These are phyloP conservation scores for Scheffersomyces stipitis DNA, from an alignment of 805 yeast genomes.

Conservation along the genomic window DNA sequence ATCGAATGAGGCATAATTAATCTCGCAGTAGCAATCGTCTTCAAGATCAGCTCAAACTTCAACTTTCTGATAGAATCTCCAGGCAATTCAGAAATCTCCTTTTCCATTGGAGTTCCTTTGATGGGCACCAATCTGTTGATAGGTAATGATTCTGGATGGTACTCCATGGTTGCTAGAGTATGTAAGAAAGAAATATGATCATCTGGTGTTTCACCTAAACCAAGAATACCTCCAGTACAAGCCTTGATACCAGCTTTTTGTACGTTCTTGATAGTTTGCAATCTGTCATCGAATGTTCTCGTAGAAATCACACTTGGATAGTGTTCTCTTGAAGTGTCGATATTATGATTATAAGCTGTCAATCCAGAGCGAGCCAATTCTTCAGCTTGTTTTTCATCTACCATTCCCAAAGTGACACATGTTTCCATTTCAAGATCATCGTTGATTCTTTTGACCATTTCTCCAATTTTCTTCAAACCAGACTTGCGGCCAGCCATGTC, in stretches of 20 bases:
- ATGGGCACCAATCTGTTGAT: constrained; percentile 77
- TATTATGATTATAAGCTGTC: constrained; percentile 80
- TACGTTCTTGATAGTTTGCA: constrained; percentile 64
- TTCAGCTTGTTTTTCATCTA: constrained; percentile 61
- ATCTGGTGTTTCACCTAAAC: constrained; percentile 70
- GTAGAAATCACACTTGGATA: constrained; percentile 73
- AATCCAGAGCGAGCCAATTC: constrained; percentile 65
- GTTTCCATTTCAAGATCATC: constrained; percentile 65
- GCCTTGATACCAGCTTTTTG: constrained; percentile 63
- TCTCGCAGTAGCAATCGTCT: constrained; percentile 76
- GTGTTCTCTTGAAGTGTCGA: constrained; percentile 77
- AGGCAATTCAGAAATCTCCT: constrained; percentile 44
- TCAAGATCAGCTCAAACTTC: constrained; percentile 59
- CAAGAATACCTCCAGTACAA: constrained; percentile 79
- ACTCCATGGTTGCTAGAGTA: constrained; percentile 64
- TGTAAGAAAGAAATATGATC: constrained; percentile 69
- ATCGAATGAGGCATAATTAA: constrained; percentile 70
- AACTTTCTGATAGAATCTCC: constrained; percentile 39
- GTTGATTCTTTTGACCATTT: constrained; percentile 65
- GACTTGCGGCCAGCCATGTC: constrained; percentile 78
- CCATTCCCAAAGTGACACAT: constrained; percentile 82
- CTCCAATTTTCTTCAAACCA: constrained; percentile 58
- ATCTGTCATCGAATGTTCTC: constrained; percentile 68
- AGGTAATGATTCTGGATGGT: constrained; percentile 84
- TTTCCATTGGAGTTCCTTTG: constrained; percentile 73